Conservation (phyloP, 1,284 basidiomycete species). For the Pseudozyma sp. region DNA sequence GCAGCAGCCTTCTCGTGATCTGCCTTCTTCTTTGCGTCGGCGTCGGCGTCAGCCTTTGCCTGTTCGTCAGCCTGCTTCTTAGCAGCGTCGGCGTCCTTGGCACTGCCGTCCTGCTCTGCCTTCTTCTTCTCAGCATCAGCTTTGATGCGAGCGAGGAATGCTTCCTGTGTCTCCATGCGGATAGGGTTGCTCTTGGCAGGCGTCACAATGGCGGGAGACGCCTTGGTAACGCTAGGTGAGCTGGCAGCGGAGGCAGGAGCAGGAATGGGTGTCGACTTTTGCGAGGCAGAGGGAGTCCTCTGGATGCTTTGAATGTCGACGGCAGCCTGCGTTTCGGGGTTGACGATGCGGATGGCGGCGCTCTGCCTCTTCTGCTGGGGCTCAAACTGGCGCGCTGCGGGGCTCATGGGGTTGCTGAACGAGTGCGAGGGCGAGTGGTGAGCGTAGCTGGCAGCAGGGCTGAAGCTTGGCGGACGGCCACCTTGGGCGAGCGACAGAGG, state of each 20-base stretch:
- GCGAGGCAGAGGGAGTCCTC: conserved; percentile 31
- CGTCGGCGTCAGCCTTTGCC: conserved; percentile 36
- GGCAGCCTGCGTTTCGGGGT: conserved; percentile 66
- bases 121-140: conserved; percentile 58
- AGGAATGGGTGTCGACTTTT: conserved; percentile 19
- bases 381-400: conserved; percentile 66
- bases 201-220: conserved; percentile 31
- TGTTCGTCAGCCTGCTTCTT: conserved; percentile 44
- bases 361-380: conserved; percentile 63
- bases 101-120: conserved; percentile 40
- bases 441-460: conserved; percentile 37
- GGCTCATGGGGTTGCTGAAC: conserved; percentile 65
- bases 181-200: conserved; percentile 54
- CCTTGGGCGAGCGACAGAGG: conserved; percentile 48
- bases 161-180: conserved; percentile 60
- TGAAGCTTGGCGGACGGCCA: conserved; percentile 46
- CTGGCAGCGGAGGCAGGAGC: conserved; percentile 32
- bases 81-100: conserved; percentile 40
- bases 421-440: conserved; percentile 61
- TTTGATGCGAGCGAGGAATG: conserved; percentile 61
- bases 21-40: conserved; percentile 46
- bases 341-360: conserved; percentile 67
- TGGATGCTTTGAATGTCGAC: conserved; percentile 61
- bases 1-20: conserved; percentile 36
- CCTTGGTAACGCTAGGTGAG: conserved; percentile 38